These are phyloP conservation scores for Curvularia sp. DNA, from an alignment of 2,329 filamentous ascomycete genomes.

Conservation along the genomic window DNA sequence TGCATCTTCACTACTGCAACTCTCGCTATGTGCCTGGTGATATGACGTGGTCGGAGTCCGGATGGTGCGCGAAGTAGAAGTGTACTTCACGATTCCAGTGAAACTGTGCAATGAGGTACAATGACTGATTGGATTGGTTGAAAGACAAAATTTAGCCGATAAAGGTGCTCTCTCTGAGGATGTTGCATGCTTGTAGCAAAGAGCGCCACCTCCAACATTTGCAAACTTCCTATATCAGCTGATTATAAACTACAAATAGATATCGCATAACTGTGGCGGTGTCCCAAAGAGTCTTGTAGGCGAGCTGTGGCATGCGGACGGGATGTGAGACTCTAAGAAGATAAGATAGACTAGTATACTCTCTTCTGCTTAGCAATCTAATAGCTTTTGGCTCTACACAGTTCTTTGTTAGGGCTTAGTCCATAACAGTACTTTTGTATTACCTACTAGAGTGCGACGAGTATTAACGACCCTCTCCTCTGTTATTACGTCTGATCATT, in stretches of 20 bases:
- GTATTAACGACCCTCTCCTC: too few relatives aligned
- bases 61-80: not conserved
- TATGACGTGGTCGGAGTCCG: not conserved
- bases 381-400: too few relatives aligned
- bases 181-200: not conserved
- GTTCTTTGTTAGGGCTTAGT: too few relatives aligned
- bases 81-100: not conserved
- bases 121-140: not conserved
- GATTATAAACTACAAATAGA: not conserved
- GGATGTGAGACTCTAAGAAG: too few relatives aligned
- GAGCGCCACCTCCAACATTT: not conserved
- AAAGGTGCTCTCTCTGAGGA: not conserved
- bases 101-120: not conserved
- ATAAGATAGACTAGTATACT: too few relatives aligned
- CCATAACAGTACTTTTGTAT: too few relatives aligned
- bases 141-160: not conserved
- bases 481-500: too few relatives aligned
- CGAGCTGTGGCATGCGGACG: not conserved
- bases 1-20: not conserved
- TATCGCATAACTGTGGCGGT: not conserved
- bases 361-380: too few relatives aligned
- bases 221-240: not conserved
- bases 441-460: too few relatives aligned
- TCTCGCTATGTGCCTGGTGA: not conserved
- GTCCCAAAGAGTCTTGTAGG: not conserved